Base-by-base conservation (phyloP, 768 basidiomycete genomes). In the Amanita jacksonii region DNA sequence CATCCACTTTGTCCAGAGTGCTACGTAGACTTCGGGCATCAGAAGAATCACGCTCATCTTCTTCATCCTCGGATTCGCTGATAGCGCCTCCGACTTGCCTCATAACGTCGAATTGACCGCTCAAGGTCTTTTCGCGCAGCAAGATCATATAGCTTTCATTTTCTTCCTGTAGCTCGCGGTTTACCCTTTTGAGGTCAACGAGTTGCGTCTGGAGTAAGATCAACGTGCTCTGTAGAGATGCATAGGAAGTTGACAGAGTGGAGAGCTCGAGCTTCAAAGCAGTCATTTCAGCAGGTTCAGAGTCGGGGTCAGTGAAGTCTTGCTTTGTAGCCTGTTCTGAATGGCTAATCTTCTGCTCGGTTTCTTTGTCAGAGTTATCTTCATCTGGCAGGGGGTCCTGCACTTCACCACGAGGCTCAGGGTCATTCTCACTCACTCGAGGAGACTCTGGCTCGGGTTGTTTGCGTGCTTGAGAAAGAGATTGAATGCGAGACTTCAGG, bases 101-200 rank as follows among this genome's bases (percentile, higher is more conserved):
- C 58, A 80, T 67, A 49, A 87, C 65, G 58, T 89, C 82, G 58
- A 85, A 88, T 53, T 87, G 85, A 3, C 94, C 94, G 51, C 73
- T 91, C 34, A 98, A 62, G 0, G 96, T 97, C 67, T 77, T 82
- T 65, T 98, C 93, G 49, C 88, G 72, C 19, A 98, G 66, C 30
- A 99, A 73, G 49, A 93, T 88, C 75, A 94, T 90, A 66, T 91
- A 99, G 39, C 87, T 87, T 63, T 96, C 92, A 60, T 97, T 99
- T 54, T 98, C 93, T 61, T 98, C 92, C 62, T 92, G 89, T 31
- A 91, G 61, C 50, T 84, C 79, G 51, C 81, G 75, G 59, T 96
- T 96, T 49, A 92, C 83, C 43, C 85, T 69, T 63, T 91, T 88
- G 42, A 97, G 63, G 56, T 97, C 93, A 25, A 81, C 69, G 8